Evolutionary conservation across 176 grass and related monocot genomes (phyloP), one percentile per base, ranked within the genome.

Genomic region (Carex scoparia): DNA sequence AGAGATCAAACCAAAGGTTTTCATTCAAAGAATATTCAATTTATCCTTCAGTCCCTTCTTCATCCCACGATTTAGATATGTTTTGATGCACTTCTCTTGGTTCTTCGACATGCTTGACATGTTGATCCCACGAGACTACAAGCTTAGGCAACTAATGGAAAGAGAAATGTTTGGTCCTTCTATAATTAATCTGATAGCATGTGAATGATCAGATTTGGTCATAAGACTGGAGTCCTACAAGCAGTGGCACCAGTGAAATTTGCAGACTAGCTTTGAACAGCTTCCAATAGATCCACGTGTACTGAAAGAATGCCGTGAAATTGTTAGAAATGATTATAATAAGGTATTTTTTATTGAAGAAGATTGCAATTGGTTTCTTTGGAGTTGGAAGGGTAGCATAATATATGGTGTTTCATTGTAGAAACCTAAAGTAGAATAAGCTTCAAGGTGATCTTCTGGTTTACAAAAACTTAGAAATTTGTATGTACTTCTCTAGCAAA

Each of bases 381-480:
- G 81, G 54, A 77, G 87, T 53, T 89, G 87, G 84, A 89, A 86
- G 40, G 84, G 87, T 27, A 82, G 55, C 12, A 54, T 82, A 58
- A 8, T 82, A 1, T 82, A 73, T 75, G 77, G 84, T 7, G 7
- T 86, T 16, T 86, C 67, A 7, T 54, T 42, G 51, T 89, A 84
- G 87, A 82, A 86, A 65, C 78, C 82, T 58, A 4, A 76, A 35
- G 33, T 35, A 42, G 30, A 23, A 42, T 42, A 42, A 42, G 40
- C 40, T 42, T 42, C 3, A 4, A 42, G 40, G 40, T 42, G 4
- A 42, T 42, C 40, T 42, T 42, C 40, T 42, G 5, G 40, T 42
- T 42, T 42, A 42, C 40, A 42, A 0, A 42, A 42, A 42, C 40
- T 42, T 42, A 42, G 40, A 42, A 4, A 42, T 4, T 42, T 42